A percentile compares a stretch with the other conserved stretches of the same genome.
Evolutionary conservation across 768 basidiomycete species (phyloP).

Genomic region (Pisolithus albus): DNA sequence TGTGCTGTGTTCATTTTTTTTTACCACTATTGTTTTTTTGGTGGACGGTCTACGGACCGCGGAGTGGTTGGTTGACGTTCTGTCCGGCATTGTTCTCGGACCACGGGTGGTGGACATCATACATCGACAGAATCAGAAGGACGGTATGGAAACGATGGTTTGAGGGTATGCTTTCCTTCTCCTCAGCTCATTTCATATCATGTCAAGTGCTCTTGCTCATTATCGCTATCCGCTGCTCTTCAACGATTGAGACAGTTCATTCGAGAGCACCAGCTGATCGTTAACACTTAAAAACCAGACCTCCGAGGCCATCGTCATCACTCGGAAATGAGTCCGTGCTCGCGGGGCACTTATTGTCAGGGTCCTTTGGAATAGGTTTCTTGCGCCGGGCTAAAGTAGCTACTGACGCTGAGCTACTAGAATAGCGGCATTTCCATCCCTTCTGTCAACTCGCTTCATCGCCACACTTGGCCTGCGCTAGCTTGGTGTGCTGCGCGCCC

Average conservation of each 20-base stretch:
- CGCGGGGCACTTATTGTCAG: neutral
- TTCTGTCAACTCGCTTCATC: neutral
- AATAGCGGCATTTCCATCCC: neutral
- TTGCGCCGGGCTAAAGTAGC: neutral
- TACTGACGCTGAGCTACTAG: neutral
- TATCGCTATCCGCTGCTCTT: neutral
- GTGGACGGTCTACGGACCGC: conserved; percentile 20
- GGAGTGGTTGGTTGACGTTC: conserved; percentile 10
- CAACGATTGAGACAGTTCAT: neutral
- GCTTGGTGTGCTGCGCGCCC: neutral
- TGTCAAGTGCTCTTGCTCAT: neutral
- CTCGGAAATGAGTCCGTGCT: neutral
- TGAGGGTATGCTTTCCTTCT: conserved; percentile 8
- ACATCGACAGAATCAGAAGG: conserved; percentile 14
- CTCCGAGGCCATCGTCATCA: neutral
- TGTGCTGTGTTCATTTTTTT: conserved; percentile 8
- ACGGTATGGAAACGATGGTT: conserved; percentile 16
- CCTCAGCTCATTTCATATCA: neutral
- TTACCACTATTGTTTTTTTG: conserved; percentile 23
- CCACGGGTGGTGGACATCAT: conserved; percentile 8
- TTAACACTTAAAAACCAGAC: neutral
- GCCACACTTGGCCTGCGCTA: neutral
- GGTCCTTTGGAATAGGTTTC: neutral
- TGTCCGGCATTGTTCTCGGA: conserved; percentile 16
- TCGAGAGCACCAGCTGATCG: neutral